phyloP scores from a whole-genome alignment of 164 flowering plant species.

The Berberis vulgaris region DNA sequence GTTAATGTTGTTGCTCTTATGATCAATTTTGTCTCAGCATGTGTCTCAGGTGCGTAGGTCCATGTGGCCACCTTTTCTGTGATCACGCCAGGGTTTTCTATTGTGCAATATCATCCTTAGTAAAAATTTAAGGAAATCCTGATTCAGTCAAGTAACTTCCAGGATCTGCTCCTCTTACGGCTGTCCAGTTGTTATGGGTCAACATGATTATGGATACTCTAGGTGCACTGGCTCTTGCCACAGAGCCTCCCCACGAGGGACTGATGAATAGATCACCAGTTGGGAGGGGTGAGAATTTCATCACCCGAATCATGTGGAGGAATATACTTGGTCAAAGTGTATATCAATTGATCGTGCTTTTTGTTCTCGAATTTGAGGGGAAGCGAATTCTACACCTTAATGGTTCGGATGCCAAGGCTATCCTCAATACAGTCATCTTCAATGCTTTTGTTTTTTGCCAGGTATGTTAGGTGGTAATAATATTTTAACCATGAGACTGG shows the following conservation, averaged over 20 bases:
- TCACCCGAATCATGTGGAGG: conserved; percentile 9
- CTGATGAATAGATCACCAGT: conserved; percentile 8
- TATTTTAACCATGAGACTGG: neutral
- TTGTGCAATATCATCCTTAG: too few relatives aligned
- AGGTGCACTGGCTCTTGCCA: conserved; percentile 10
- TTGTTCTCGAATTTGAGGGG: conserved; percentile 6
- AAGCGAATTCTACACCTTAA: conserved; percentile 1
- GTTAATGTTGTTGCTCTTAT: conserved; percentile 11
- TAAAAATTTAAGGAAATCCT: too few relatives aligned
- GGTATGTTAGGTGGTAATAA: conserved; percentile 2
- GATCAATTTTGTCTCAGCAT: conserved; percentile 9
- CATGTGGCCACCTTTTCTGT: neutral
- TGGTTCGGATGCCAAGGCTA: conserved; percentile 5
- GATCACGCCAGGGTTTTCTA: neutral
- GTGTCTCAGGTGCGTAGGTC: conserved; percentile 4
- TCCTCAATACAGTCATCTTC: conserved; percentile 7
- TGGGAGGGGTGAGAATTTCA: conserved; percentile 7
- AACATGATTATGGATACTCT: conserved; percentile 12
- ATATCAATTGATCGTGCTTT: conserved; percentile 6
- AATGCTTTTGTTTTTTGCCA: conserved; percentile 10
- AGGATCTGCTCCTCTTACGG: conserved; percentile 12
- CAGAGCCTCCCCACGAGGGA: conserved; percentile 7
- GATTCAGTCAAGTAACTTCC: neutral
- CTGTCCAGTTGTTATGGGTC: conserved; percentile 9
- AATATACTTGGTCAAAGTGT: conserved; percentile 8